Base-by-base conservation (phyloP, 2,329 filamentous ascomycete species). In the Coleophoma eucalyptorum region DNA sequence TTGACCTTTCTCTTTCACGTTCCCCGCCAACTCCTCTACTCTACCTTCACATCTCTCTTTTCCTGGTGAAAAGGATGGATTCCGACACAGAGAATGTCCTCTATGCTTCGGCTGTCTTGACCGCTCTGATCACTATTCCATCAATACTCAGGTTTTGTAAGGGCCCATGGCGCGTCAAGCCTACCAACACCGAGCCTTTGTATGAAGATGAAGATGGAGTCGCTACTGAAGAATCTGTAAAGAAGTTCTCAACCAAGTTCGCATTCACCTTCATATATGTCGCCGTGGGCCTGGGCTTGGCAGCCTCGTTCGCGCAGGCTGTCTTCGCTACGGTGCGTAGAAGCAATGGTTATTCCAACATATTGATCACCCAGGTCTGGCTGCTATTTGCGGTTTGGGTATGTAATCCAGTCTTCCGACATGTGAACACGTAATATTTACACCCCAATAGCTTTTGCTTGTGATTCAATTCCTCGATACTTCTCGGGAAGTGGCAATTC, bases 121-220 rank as follows among this genome's bases (percentile, higher is more conserved):
- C 37, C 43, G 26, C 45, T n/a, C n/a, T 60, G 5, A 46, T 57
- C n/a, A 56, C 59, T 1, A 35, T 61, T 2, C 58, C 58, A 38
- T 48, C 56, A 20, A 33, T 58, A 43, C 58, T 53, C 54, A 45
- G 52, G 42, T 53, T 61, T 37, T 52, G 50, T 13, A 54, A 43
- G 38, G 50, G 43, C 26, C 50, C 57, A 20, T 54, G 52, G 49
- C 55, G 52, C 20, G 48, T 42, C 18, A 59, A 54, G 35, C 37
- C n/a, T 35, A 44, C 50, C 34, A 15, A 48, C 43, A 49, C 50
- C 6, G 53, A 51, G 20, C 49, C 7, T 8, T 4, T 62, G 3
- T 91, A 90, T 60, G 72, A 84, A 58, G 87, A 91, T 62, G 69
- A 76, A 51, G 87, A 91, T 67, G 87, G 87, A 48, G 74, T 76